phyloP scores from a whole-genome alignment of 2,329 filamentous ascomycete species.

The Fusarium vanettenii region DNA sequence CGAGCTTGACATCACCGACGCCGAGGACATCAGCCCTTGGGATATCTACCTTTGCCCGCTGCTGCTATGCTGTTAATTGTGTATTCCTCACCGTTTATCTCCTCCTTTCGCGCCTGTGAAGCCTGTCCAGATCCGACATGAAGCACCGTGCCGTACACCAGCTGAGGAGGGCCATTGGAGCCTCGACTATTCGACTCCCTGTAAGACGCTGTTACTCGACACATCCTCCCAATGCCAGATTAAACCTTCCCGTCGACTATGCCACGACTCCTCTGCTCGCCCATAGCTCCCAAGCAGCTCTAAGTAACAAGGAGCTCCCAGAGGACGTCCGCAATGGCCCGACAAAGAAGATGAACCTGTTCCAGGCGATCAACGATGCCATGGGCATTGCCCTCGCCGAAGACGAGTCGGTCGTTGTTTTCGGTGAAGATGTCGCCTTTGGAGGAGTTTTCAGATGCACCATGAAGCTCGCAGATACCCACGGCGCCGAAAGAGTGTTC shows the following conservation, averaged over 20 bases:
- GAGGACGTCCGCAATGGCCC: slow-evolving; percentile 72
- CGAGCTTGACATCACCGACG: slow-evolving; percentile 49
- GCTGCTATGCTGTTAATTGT: slow-evolving; percentile 23
- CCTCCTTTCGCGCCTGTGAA: slow-evolving; percentile 12
- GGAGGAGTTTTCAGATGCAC: slow-evolving; percentile 96
- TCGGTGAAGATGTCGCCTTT: slow-evolving; percentile 97
- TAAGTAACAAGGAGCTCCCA: slow-evolving; percentile 79
- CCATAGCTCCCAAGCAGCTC: slow-evolving; percentile 79
- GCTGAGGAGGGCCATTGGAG: slow-evolving; percentile 40
- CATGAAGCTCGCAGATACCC: slow-evolving; percentile 88
- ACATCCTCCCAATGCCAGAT: slow-evolving; percentile 68
- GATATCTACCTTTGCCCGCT: slow-evolving; percentile 34
- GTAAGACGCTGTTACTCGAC: slow-evolving; percentile 61
- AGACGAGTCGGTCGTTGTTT: slow-evolving; percentile 89
- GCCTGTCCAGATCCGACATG: slow-evolving; percentile 40
- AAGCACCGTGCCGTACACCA: slow-evolving; percentile 48
- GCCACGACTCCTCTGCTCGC: slow-evolving; percentile 82
- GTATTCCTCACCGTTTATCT: slow-evolving; percentile 17
- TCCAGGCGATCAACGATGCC: slow-evolving; percentile 93
- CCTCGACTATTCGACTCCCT: slow-evolving; percentile 29
- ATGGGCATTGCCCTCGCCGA: slow-evolving; percentile 83
- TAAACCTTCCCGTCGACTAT: slow-evolving; percentile 93
- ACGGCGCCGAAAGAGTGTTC: slow-evolving; percentile 90
- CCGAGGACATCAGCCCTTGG: slow-evolving; percentile 43
- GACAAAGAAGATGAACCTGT: slow-evolving; percentile 91